Evolutionary conservation across 148 eudicot species (phyloP).

Genomic region (Drosera capensis): DNA sequence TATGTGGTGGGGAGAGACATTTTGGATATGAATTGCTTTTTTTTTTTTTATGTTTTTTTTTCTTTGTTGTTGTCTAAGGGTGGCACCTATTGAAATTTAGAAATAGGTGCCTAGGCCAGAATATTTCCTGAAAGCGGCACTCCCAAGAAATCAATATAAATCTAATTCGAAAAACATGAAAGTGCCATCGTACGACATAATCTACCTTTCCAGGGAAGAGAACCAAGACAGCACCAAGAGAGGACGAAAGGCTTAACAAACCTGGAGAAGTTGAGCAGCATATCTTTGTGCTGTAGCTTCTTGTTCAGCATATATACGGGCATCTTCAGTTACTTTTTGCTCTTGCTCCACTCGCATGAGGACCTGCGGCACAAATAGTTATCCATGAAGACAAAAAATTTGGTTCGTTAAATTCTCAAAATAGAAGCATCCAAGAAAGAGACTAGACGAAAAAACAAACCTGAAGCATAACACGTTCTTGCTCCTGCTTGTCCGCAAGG

Average conservation of each 20-base stretch:
- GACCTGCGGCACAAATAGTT: slow-evolving; percentile 35
- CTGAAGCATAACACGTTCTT: slow-evolving; percentile 96
- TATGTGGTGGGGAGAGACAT: too few species aligned
- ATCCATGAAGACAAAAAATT: neutral
- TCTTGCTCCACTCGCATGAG: slow-evolving; percentile 97
- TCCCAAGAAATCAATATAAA: too few species aligned
- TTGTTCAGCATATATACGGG: slow-evolving; percentile 90
- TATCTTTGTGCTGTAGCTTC: slow-evolving; percentile 72
- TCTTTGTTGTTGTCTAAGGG: too few species aligned
- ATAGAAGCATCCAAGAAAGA: neutral
- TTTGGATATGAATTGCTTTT: too few species aligned
- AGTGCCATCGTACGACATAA: neutral
- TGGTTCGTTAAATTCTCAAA: neutral
- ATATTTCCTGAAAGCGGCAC: too few species aligned
- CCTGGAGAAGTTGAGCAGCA: slow-evolving; percentile 84
- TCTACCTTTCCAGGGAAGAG: neutral
- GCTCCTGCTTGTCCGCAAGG: slow-evolving; percentile 81
- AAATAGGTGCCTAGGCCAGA: too few species aligned
- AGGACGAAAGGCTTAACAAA: slow-evolving; percentile 9
- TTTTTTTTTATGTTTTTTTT: too few species aligned
- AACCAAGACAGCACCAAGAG: neutral
- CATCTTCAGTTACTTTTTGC: slow-evolving; percentile 95
- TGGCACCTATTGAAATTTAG: too few species aligned
- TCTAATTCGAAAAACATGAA: neutral
- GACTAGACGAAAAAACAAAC: slow-evolving; percentile 10